A percentile compares a stretch with the other conserved stretches of the same genome.
Evolutionary conservation across 805 yeast species (phyloP).

Genomic region (Debaryomyces castellii): DNA sequence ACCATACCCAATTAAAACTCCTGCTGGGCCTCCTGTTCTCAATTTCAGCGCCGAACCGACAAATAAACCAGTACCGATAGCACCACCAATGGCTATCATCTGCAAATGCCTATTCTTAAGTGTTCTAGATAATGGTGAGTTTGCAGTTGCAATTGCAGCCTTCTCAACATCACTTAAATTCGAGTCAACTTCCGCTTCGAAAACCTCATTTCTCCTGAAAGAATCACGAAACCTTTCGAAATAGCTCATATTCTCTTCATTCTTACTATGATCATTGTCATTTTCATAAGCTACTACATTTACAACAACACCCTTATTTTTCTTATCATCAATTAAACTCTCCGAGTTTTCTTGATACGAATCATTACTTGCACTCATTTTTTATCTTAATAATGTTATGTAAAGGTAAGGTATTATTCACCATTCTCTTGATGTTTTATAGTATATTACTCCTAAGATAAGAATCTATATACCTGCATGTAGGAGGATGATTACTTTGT

Average conservation of each 20-base stretch:
- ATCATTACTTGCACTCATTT: background rate
- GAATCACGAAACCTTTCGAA: conserved; percentile 26
- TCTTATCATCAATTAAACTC: conserved; percentile 12
- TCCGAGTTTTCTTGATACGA: background rate
- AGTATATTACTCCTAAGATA: no score
- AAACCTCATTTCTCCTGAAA: conserved; percentile 11
- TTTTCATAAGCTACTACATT: conserved; percentile 22
- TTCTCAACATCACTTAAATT: conserved; percentile 26
- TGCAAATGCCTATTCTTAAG: conserved; percentile 60
- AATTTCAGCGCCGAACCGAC: conserved; percentile 62
- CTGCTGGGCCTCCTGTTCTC: conserved; percentile 62
- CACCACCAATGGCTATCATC: conserved; percentile 68
- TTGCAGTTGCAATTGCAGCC: conserved; percentile 39
- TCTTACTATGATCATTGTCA: conserved; percentile 26
- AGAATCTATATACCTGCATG: no score
- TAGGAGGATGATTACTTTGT: no score
- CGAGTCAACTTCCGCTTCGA: conserved; percentile 1
- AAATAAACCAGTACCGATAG: conserved; percentile 68
- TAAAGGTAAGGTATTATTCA: no score
- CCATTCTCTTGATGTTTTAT: no score
- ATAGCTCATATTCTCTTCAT: conserved; percentile 34
- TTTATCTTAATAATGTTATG: no score
- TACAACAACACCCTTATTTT: conserved; percentile 31
- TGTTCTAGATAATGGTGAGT: conserved; percentile 56
- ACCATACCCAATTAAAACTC: conserved; percentile 56